These are phyloP conservation scores for Trichosporon sp. DNA, from an alignment of 1,284 basidiomycete genomes.

Conservation along the genomic window DNA sequence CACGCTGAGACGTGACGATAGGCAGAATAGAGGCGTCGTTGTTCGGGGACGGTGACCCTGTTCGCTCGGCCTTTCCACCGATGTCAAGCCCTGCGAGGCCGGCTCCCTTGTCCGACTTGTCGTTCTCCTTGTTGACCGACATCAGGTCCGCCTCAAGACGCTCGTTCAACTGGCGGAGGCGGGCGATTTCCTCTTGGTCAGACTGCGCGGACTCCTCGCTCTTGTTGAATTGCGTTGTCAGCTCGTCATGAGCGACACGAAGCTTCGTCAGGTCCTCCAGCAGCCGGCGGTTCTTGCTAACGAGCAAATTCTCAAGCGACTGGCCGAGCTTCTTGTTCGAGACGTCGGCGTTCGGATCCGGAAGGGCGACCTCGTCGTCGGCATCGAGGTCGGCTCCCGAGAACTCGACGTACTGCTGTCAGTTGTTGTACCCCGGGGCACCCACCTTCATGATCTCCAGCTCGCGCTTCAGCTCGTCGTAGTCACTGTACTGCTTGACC, in stretches of 20 bases:
- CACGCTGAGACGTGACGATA: constrained; percentile 93
- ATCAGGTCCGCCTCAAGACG: constrained; percentile 86
- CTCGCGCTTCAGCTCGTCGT: constrained; percentile 93
- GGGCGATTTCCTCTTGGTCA: constrained; percentile 65
- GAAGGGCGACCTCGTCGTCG: constrained; percentile 62
- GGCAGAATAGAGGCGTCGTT: constrained; percentile 84
- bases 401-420: constrained; percentile 82
- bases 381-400: constrained; percentile 69
- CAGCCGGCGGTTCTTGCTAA: constrained; percentile 90
- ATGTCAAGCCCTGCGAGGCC: constrained; percentile 69
- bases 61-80: constrained; percentile 51
- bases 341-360: constrained; percentile 80
- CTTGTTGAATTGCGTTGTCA: constrained; percentile 63
- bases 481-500: constrained; percentile 71
- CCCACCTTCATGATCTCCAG: constrained; percentile 92
- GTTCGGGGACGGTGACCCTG: constrained; percentile 57
- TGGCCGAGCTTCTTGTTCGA: constrained; percentile 67
- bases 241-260: constrained; percentile 73
- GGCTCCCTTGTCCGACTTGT: constrained; percentile 17
- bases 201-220: constrained; percentile 60
- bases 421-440: not conserved
- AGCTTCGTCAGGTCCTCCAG: constrained; percentile 89
- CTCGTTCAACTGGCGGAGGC: constrained; percentile 75
- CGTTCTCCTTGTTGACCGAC: constrained; percentile 58
- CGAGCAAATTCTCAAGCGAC: constrained; percentile 83